A percentile compares a stretch with the other conserved stretches of the same genome.
Evolutionary conservation across 2,329 filamentous ascomycete species (phyloP).

Genomic region (Aspergillus unguis): DNA sequence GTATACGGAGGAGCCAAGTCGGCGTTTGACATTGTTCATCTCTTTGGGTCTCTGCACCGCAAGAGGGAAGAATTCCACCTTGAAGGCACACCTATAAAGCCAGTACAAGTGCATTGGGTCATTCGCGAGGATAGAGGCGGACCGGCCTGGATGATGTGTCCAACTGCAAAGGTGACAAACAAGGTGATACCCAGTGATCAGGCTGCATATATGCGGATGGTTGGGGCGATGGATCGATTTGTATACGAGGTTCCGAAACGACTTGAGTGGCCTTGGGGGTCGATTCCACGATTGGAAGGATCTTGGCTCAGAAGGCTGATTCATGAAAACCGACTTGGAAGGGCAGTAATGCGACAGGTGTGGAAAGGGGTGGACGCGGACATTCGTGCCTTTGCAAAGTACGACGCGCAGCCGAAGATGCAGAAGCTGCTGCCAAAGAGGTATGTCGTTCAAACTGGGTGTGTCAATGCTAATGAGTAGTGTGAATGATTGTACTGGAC

Average conservation of each 20-base stretch:
- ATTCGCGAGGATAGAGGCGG: constrained; percentile 22
- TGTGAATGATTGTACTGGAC: constrained; percentile 19
- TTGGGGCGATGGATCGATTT: constrained; percentile 18
- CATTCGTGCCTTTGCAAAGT: constrained; percentile 15
- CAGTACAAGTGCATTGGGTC: constrained; percentile 25
- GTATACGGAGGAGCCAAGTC: constrained; percentile 28
- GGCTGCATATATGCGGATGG: constrained; percentile 21
- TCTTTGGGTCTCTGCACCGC: constrained; percentile 25
- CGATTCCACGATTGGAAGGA: constrained; percentile 16
- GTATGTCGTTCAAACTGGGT: neutral
- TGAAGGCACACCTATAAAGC: constrained; percentile 1
- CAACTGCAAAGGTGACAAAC: constrained; percentile 18
- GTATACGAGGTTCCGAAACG: constrained; percentile 20
- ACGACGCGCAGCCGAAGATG: constrained; percentile 20
- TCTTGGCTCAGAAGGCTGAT: constrained; percentile 21
- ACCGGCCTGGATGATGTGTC: constrained; percentile 24
- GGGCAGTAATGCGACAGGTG: constrained; percentile 17
- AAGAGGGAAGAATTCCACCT: constrained; percentile 15
- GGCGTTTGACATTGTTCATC: constrained; percentile 25
- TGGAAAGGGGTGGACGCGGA: constrained; percentile 20
- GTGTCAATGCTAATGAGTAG: constrained; percentile 9
- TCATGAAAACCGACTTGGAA: constrained; percentile 23
- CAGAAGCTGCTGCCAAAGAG: constrained; percentile 18
- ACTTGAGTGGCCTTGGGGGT: neutral
- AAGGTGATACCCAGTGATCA: constrained; percentile 22